A percentile compares a stretch with the other conserved stretches of the same genome.
Conservation (phyloP, 2,329 filamentous ascomycete species). For the Apiospora kogelbergensis region DNA sequence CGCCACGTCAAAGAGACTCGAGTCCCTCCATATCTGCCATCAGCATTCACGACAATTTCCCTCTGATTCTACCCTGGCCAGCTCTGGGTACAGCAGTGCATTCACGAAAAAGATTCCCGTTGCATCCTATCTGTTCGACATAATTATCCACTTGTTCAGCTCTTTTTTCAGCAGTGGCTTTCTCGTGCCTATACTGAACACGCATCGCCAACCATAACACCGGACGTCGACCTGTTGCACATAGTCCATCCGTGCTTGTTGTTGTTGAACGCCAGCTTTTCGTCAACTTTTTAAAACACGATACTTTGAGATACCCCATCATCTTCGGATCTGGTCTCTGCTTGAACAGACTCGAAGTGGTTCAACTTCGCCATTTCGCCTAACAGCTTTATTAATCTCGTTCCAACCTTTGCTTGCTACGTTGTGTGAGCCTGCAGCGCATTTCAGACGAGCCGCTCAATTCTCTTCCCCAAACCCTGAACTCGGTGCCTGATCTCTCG, state of each 20-base stretch:
- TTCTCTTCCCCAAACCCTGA: slow-evolving; percentile 15
- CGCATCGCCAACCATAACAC: neutral
- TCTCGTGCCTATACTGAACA: neutral
- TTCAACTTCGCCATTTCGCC: slow-evolving; percentile 9
- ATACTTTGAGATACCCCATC: slow-evolving; percentile 6
- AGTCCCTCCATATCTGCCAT: neutral
- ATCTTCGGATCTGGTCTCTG: slow-evolving; percentile 10
- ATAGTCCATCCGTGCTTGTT: slow-evolving; percentile 7
- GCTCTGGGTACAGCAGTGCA: slow-evolving; percentile 9
- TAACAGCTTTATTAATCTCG: slow-evolving; percentile 10
- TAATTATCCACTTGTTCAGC: neutral
- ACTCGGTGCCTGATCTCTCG: slow-evolving; percentile 39
- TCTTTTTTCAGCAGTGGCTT: neutral
- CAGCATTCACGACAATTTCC: neutral
- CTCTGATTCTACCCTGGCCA: slow-evolving; percentile 8
- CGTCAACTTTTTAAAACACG: slow-evolving; percentile 3
- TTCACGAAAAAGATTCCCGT: neutral
- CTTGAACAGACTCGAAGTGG: slow-evolving; percentile 10
- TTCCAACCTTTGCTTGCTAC: slow-evolving; percentile 9
- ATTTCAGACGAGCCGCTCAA: slow-evolving; percentile 9
- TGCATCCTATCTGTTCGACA: slow-evolving; percentile 9
- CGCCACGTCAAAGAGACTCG: slow-evolving; percentile 4
- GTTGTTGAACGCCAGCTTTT: slow-evolving; percentile 2
- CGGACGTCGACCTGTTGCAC: slow-evolving; percentile 9
- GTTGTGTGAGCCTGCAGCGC: slow-evolving; percentile 4